Percentiles rank a stretch among this genome's conserved stretches.
These are phyloP conservation scores for Ophiocordyceps unilateralis DNA, from an alignment of 2,329 filamentous ascomycete genomes.

Conservation along the genomic window DNA sequence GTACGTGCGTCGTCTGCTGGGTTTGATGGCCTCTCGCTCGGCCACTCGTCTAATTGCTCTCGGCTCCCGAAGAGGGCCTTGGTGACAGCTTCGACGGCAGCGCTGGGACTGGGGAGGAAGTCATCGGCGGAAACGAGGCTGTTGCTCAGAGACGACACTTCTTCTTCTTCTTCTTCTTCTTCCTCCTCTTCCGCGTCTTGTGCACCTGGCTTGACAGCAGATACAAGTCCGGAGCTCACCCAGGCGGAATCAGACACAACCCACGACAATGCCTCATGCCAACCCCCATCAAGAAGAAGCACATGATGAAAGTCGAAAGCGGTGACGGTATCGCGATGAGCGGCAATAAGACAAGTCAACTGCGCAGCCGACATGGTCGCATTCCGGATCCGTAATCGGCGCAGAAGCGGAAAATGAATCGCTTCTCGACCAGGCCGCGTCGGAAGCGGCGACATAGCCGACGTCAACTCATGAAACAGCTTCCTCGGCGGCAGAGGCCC, in stretches of 20 bases:
- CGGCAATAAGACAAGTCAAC: conserved; percentile 48
- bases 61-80: conserved; percentile 25
- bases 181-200: conserved; percentile 9
- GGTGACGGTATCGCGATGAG: conserved; percentile 49
- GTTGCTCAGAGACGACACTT: conserved; percentile 10
- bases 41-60: conserved; percentile 14
- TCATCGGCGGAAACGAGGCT: conserved; percentile 18
- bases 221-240: conserved; percentile 17
- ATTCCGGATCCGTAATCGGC: conserved; percentile 56
- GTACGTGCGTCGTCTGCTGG: conserved; percentile 12
- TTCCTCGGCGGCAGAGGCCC: conserved; percentile 47
- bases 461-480: conserved; percentile 47
- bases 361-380: conserved; percentile 53
- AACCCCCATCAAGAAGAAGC: conserved; percentile 50
- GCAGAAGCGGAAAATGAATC: conserved; percentile 49
- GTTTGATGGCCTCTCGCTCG: conserved; percentile 17
- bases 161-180: conserved; percentile 13
- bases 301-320: conserved; percentile 73
- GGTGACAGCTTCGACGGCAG: conserved; percentile 36
- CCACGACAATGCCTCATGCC: conserved; percentile 64
- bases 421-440: conserved; percentile 31
- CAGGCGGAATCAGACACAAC: background rate
- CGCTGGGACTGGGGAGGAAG: conserved; percentile 26
- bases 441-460: conserved; percentile 45
- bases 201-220: too few relatives aligned